Evolutionary conservation across 83 land plant genomes (phyloP), one percentile per base, ranked within the genome.

Genomic region (Thuja plicata): DNA sequence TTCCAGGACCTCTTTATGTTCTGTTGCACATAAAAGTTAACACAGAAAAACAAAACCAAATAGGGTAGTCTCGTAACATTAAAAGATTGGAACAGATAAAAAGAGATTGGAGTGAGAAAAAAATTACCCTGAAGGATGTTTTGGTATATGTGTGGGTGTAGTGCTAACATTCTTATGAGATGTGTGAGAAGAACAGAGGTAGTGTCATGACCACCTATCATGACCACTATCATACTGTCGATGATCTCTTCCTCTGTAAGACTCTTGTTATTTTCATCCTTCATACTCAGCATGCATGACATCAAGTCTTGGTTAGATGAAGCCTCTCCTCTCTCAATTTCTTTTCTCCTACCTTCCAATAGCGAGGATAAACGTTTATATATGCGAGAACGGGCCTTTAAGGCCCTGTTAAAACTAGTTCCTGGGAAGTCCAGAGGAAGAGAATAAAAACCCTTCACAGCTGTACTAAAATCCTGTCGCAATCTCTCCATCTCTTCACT

Each of bases 371-470:
- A 16, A 76, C 38, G 50, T 15, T 46, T 55, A 38, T 88, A 88
- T 1, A 89, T 84, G 87, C 84, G 50, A 16, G 37, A 15, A 38
- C 88, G 87, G 3, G 93, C 94, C 8, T 38, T 46, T 30, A 91
- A 77, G 73, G 90, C 91, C 4, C 78, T 41, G 66, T 40, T 48
- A 88, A 84, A 93, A 32, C 86, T 60, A 17, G 94, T 91, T 88
- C 92, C 91, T 1, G 94, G 94, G 24, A 93, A 19, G 48, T 90
- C 89, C 24, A 91, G 32, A 7, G 94, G 94, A 12, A 93, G 43
- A 40, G 92, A 74, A 90, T 87, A 88, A 30, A 90, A 27, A 19
- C 94, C 94, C 37, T 62, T 54, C 8, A 89, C 13, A 89, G 89
- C 88, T 38, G 81, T 77, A 50, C 70, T 86, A 77, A 91, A 93